A percentile compares a stretch with the other conserved stretches of the same genome.
These are phyloP conservation scores for Pestalotiopsis fici DNA, from an alignment of 2,329 filamentous ascomycete genomes.

Conservation along the genomic window DNA sequence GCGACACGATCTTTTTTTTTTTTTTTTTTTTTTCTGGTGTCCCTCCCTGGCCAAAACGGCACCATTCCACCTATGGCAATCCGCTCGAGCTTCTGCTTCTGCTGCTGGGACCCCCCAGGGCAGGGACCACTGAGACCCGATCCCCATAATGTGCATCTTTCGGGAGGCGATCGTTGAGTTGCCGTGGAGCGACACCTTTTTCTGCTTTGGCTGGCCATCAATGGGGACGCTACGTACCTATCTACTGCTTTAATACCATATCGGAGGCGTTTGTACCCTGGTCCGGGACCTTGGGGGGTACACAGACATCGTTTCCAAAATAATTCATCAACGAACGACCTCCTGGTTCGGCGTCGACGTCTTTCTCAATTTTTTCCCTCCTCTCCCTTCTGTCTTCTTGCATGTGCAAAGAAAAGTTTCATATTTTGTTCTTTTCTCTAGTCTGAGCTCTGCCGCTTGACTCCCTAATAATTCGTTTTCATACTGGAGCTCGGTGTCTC, in stretches of 20 bases:
- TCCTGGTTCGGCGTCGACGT: not conserved
- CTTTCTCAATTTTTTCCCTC: not conserved
- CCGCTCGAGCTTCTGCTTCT: not conserved
- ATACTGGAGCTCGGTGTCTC: not conserved
- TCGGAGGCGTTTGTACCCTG: too few species aligned
- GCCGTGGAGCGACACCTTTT: not conserved
- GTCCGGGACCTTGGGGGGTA: not conserved
- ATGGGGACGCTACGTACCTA: not conserved
- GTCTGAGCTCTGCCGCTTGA: not conserved
- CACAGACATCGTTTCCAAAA: not conserved
- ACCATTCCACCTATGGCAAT: constrained; percentile 5
- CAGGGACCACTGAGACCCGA: not conserved
- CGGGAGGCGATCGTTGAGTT: constrained; percentile 6
- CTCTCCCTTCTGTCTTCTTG: not conserved
- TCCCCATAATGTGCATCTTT: not conserved
- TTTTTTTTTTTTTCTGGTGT: not conserved
- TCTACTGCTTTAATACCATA: too few species aligned
- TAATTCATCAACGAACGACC: not conserved
- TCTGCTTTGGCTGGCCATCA: not conserved
- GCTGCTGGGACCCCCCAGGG: not conserved
- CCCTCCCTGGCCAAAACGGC: not conserved
- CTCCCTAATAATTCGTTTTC: too few species aligned
- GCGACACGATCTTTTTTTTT: not conserved
- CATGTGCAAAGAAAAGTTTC: not conserved
- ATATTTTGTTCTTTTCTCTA: not conserved